Base-by-base conservation (phyloP, 352 stramenopile species). In the Bremia lactucae region DNA sequence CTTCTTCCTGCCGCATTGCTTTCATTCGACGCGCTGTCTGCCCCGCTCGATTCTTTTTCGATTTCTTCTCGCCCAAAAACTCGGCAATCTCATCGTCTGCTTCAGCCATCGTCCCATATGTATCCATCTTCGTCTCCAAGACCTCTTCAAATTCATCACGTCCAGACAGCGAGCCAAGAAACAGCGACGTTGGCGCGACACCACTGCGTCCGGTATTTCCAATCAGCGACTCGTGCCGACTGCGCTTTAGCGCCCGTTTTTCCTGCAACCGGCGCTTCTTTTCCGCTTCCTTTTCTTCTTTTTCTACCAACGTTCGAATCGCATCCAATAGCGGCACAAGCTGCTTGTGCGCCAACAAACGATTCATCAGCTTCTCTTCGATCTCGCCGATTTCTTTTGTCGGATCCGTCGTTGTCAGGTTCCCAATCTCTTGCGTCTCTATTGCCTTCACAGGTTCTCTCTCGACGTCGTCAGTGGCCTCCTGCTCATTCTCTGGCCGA, bases 21-120 rank as follows among this genome's bases (percentile, higher is more conserved):
- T 88, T 87, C 51, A 87, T 76, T 1, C 76, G 70, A 44, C 79
- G 73, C n/a, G 79, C 79, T 40, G 72, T 72, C 36, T 91, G 79
- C 14, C 79, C 79, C 5, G 75, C 46, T 11, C 79, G 75, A 51
- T 91, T 91, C 53, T 91, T 91, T 40, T 67, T 81, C 65, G 87
- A 87, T 54, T 87, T 86, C 37, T 73, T 87, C 49, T 91, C 79
- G 20, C 79, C 79, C 36, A 91, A 42, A 36, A 91, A 88, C 43
- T 88, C 79, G 22, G 79, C 79, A 46, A 91, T 87, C 24, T 88
- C 79, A 41, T 87, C 75, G 18, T 87, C 68, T 0, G 63, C 72
- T 10, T 60, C 66, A 42, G 58, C 62, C 63, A 83, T 77, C 2
- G 46, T 46, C 3, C 43, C 52, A 10, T 66, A 50, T 19, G 43